Percentiles rank a stretch among this genome's conserved stretches.
Conservation (phyloP, 495 filamentous ascomycete species). For the Usnea hakonensis region DNA sequence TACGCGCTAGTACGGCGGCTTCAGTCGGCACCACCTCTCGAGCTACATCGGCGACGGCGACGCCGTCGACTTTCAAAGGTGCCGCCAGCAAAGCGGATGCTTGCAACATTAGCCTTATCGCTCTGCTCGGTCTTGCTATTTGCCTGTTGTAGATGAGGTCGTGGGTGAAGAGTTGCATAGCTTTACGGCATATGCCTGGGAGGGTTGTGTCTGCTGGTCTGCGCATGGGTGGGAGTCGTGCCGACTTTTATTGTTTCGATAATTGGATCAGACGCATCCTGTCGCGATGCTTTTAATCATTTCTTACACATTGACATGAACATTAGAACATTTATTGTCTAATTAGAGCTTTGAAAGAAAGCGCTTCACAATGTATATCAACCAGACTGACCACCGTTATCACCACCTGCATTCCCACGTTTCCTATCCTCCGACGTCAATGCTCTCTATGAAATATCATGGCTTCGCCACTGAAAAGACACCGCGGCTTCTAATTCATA, state of each 20-base stretch:
- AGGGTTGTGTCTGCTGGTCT: not conserved
- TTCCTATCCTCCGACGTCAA: too few species aligned
- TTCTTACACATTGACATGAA: too few species aligned
- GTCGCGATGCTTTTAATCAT: too few species aligned
- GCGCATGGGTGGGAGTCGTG: not conserved
- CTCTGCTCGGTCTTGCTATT: not conserved
- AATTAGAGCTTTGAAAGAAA: too few species aligned
- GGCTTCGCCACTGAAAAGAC: too few species aligned
- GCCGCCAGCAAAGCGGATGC: not conserved
- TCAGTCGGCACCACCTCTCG: not conserved
- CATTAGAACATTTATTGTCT: too few species aligned
- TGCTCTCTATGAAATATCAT: too few species aligned
- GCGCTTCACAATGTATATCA: too few species aligned
- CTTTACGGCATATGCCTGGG: not conserved
- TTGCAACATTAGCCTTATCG: not conserved
- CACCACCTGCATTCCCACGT: too few species aligned
- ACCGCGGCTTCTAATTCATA: too few species aligned
- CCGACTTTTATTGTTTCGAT: not conserved
- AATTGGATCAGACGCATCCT: not conserved
- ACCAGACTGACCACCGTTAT: too few species aligned
- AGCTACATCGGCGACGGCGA: not conserved
- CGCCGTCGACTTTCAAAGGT: not conserved
- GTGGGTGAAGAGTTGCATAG: not conserved
- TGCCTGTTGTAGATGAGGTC: not conserved
- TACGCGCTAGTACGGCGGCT: not conserved